These are phyloP conservation scores for Hibiscus trionum DNA, from an alignment of 345 rosid genomes.

Conservation along the genomic window DNA sequence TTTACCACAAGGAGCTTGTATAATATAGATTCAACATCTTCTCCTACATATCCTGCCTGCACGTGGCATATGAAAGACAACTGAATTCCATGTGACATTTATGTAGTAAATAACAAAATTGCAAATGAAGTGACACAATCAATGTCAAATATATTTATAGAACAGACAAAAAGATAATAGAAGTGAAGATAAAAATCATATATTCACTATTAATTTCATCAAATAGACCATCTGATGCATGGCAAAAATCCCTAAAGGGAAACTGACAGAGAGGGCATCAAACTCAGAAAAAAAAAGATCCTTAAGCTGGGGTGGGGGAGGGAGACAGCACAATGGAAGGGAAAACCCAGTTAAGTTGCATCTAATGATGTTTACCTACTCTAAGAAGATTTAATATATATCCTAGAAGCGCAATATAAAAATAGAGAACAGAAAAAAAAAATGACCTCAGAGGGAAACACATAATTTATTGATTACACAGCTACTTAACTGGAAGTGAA, in stretches of 20 bases:
- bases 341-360: too few species aligned
- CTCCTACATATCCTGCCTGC: conserved; percentile 99
- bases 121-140: background rate
- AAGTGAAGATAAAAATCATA: background rate
- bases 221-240: background rate
- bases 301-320: too few species aligned
- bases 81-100: background rate
- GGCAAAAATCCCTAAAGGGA: too few species aligned
- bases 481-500: background rate
- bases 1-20: conserved; percentile 87
- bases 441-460: background rate
- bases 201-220: conserved; percentile 4
- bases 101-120: background rate
- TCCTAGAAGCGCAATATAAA: too few species aligned
- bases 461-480: background rate
- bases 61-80: conserved; percentile 16
- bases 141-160: background rate
- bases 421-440: too few species aligned
- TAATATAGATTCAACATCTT: conserved; percentile 97
- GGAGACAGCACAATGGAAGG: too few species aligned
- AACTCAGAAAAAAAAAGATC: too few species aligned
- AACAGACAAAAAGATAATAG: conserved; percentile 7
- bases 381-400: too few species aligned
- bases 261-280: too few species aligned
- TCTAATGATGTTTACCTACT: too few species aligned